Evolutionary conservation across 768 basidiomycete species (phyloP).

Genomic region (Lactarius deliciosus): DNA sequence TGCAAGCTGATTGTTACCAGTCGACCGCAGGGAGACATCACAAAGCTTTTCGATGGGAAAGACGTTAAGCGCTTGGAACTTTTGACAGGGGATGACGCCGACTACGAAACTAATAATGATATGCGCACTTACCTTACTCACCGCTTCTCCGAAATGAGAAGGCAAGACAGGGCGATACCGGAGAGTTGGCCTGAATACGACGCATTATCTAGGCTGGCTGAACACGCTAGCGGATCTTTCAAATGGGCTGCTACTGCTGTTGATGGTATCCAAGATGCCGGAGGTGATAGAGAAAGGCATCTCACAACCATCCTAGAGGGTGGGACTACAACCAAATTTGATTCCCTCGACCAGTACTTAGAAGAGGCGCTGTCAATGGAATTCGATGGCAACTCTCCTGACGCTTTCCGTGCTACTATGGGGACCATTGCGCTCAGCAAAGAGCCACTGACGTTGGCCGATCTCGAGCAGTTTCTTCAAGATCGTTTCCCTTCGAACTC

Average conservation of each 20-base stretch:
- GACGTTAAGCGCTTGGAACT: constrained; percentile 18
- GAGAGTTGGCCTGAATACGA: constrained; percentile 19
- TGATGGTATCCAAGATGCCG: constrained; percentile 7
- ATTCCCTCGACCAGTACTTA: constrained; percentile 13
- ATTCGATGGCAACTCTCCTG: background rate
- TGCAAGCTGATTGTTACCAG: constrained; percentile 26
- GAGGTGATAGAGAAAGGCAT: constrained; percentile 2
- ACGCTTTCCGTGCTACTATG: constrained; percentile 15
- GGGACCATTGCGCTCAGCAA: constrained; percentile 20
- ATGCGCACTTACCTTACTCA: constrained; percentile 15
- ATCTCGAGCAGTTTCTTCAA: constrained; percentile 18
- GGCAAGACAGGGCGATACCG: constrained; percentile 14
- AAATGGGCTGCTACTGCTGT: constrained; percentile 21
- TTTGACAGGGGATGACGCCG: constrained; percentile 13
- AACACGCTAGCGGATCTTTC: constrained; percentile 17
- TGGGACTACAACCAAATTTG: constrained; percentile 15
- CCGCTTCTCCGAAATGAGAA: constrained; percentile 21
- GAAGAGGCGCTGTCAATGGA: background rate
- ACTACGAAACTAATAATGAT: background rate
- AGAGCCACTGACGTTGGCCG: constrained; percentile 18
- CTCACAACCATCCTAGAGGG: constrained; percentile 9
- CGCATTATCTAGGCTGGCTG: constrained; percentile 3
- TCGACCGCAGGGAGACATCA: constrained; percentile 18
- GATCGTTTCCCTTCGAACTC: constrained; percentile 1
- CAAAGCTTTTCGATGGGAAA: constrained; percentile 10